phyloP scores from a whole-genome alignment of 176 grass and related monocot genomes.

The Cocos nucifera region DNA sequence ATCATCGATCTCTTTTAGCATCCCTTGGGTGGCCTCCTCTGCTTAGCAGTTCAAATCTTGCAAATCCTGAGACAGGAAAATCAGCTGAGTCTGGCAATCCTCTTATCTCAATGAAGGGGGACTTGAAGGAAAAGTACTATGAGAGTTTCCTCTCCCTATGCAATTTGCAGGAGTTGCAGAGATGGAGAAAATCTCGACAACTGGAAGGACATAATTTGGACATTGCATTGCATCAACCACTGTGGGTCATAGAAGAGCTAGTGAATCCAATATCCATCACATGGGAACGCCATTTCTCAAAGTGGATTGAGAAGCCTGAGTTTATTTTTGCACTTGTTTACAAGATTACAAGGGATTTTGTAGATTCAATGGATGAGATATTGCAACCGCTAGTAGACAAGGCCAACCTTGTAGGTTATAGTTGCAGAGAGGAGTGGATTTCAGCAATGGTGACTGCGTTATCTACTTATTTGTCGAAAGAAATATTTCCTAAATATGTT shows the following conservation, averaged over 20 bases:
- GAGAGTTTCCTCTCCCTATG: constrained; percentile 83
- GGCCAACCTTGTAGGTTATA: constrained; percentile 82
- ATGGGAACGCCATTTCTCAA: constrained; percentile 63
- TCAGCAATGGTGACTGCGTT: constrained; percentile 60
- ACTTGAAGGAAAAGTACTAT: constrained; percentile 68
- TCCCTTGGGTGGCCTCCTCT: constrained; percentile 86
- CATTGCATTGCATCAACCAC: constrained; percentile 52
- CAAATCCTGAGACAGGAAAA: constrained; percentile 36
- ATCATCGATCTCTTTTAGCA: constrained; percentile 63
- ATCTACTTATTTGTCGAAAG: constrained; percentile 73
- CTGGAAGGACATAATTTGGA: constrained; percentile 52
- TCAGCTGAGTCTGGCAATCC: constrained; percentile 53
- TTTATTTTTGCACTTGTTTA: constrained; percentile 93
- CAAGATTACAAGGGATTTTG: constrained; percentile 77
- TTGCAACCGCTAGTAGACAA: constrained; percentile 89
- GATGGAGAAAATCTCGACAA: constrained; percentile 67
- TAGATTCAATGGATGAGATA: constrained; percentile 85
- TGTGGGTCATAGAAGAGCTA: constrained; percentile 94
- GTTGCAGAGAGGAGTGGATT: constrained; percentile 96
- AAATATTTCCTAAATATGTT: constrained; percentile 70
- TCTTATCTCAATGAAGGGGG: constrained; percentile 68
- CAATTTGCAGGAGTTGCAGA: constrained; percentile 78
- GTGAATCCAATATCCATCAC: constrained; percentile 69
- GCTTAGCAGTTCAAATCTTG: constrained; percentile 43
- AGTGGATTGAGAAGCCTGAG: constrained; percentile 80